A percentile compares a stretch with the other conserved stretches of the same genome.
Evolutionary conservation across 2,329 filamentous ascomycete genomes (phyloP).

Genomic region (Stromatinia cepivora): DNA sequence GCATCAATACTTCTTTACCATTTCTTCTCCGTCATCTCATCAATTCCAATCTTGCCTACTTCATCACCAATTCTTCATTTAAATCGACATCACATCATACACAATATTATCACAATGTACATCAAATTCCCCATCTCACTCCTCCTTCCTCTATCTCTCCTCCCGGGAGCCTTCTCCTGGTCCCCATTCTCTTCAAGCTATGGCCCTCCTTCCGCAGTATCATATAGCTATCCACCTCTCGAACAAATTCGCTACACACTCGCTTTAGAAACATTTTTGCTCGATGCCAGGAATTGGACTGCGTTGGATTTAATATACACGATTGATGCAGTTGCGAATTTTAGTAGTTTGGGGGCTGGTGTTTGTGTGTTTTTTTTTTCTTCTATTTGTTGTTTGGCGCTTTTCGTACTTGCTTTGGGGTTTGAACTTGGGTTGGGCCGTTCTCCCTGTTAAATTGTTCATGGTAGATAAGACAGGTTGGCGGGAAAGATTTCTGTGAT

Average conservation of each 20-base stretch:
- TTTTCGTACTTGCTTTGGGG: background rate
- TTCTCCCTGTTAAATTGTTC: background rate
- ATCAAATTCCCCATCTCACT: background rate
- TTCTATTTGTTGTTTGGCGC: too few species aligned
- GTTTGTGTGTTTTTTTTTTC: slow-evolving; percentile 10
- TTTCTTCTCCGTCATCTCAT: background rate
- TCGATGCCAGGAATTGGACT: slow-evolving; percentile 17
- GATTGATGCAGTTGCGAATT: slow-evolving; percentile 13
- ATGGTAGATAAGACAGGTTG: background rate
- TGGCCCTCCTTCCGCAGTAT: background rate
- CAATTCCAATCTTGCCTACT: background rate
- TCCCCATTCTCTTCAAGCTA: background rate
- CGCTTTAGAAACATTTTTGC: slow-evolving; percentile 9
- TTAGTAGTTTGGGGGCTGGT: slow-evolving; percentile 11
- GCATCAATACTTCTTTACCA: background rate
- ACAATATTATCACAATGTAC: background rate
- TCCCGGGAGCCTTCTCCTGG: slow-evolving; percentile 8
- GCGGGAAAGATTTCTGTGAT: background rate
- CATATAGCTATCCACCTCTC: slow-evolving; percentile 10
- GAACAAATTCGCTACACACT: slow-evolving; percentile 23
- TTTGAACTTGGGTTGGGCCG: background rate
- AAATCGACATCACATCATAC: background rate
- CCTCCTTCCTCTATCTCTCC: background rate
- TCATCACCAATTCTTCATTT: background rate
- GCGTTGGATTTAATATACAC: slow-evolving; percentile 8